Evolutionary conservation across 768 basidiomycete species (phyloP), one percentile per base, ranked within the genome.

Genomic region (Leccinum pellstonianum): DNA sequence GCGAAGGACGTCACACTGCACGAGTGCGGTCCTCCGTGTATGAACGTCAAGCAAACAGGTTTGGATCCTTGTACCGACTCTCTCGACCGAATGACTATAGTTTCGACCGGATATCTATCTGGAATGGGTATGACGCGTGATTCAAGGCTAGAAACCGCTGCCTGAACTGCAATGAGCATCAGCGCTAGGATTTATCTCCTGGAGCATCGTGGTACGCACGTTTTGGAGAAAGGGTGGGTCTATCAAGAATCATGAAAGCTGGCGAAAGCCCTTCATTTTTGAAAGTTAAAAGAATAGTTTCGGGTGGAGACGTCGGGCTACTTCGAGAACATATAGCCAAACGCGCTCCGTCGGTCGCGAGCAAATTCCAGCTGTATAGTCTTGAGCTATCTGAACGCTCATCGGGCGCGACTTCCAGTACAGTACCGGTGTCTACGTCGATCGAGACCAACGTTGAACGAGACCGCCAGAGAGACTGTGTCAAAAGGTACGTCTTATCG

Each of bases 11-110:
- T 85, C 0, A 78, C 78, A 3, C 66, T 74, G 1, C 77, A 75
- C 0, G 67, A 75, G 66, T 89, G 87, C 0, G 88, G 87, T 3
- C 88, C 88, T 8, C 87, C 88, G 58, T 89, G 88, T 7, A 80
- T 79, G 14, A 76, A 67, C 0, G 80, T 81, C 51, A 90, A 73
- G 55, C 79, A 86, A n/a, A 81, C 78, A 2, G 76, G 76, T 19
- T 68, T 68, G 4, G 23, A 55, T 15, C 59, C 68, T n/a, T 60
- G 25, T 5, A 52, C 67, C 8, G 41, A 55, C 43, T 61, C 62
- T 8, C 67, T 66, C 0, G 75, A 70, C 47, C 74, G 75, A 21
- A 87, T 71, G 11, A 88, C 69, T 12, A 88, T 80, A 0, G 82
- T 81, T 69, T 88, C 84, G 1, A 80, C 77, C 3, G 81, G 82